These are phyloP conservation scores for Lotmaria passim DNA, from an alignment of 208 protist species.

Conservation along the genomic window DNA sequence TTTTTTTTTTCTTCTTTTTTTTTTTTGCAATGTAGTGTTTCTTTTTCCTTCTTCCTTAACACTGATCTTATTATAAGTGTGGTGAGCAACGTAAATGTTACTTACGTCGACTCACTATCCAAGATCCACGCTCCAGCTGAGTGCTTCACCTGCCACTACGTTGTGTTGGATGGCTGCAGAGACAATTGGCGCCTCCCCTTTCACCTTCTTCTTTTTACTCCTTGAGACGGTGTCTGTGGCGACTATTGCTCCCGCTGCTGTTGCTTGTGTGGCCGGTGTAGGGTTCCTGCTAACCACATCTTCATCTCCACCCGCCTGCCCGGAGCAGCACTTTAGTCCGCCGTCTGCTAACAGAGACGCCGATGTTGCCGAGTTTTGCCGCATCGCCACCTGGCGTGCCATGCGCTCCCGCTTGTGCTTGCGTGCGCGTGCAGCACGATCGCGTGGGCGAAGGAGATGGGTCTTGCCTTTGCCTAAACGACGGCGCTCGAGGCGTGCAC, in stretches of 20 bases:
- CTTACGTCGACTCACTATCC: background rate
- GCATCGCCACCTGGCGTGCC: background rate
- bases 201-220: background rate
- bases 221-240: too few relatives aligned
- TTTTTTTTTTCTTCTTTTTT: background rate
- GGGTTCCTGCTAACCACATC: too few relatives aligned
- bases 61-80: background rate
- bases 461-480: conserved; percentile 12
- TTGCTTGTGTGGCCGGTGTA: too few relatives aligned
- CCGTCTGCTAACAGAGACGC: background rate
- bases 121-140: conserved; percentile 34
- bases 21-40: conserved; percentile 7
- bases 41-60: conserved; percentile 3
- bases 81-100: background rate
- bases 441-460: conserved; percentile 12
- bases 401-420: background rate
- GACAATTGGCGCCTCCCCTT: background rate
- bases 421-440: conserved; percentile 1
- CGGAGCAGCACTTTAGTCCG: background rate
- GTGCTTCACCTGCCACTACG: background rate
- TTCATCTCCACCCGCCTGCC: too few relatives aligned
- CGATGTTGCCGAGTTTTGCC: background rate
- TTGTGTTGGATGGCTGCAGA: background rate
- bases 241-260: too few relatives aligned
- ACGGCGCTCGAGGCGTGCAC: conserved; percentile 8